A percentile compares a stretch with the other conserved stretches of the same genome.
Evolutionary conservation across 306 rosid genomes (phyloP).

Genomic region (Quercus mongolica): DNA sequence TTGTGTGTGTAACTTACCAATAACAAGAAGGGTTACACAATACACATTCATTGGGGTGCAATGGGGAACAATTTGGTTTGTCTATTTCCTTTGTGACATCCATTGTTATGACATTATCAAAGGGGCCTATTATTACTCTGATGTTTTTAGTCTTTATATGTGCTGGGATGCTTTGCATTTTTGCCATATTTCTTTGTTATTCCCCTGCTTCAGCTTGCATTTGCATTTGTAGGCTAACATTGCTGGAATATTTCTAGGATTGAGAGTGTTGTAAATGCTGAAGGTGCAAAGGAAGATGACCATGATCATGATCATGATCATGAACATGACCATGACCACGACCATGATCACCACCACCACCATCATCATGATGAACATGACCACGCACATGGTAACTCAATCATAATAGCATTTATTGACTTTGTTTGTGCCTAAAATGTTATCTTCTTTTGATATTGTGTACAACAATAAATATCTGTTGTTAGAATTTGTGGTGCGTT

Average conservation of each 20-base stretch:
- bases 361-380: constrained; percentile 41
- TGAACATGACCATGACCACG: constrained; percentile 38
- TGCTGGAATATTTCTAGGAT: constrained; percentile 50
- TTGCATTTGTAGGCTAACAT: constrained; percentile 20
- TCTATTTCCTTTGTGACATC: constrained; percentile 1
- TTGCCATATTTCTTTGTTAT: background rate
- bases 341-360: constrained; percentile 58
- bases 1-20: no score
- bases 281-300: constrained; percentile 56
- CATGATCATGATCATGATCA: constrained; percentile 35
- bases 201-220: constrained; percentile 16
- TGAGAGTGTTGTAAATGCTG: constrained; percentile 65
- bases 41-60: no score
- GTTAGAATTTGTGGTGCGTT: background rate
- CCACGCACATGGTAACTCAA: constrained; percentile 72
- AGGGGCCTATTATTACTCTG: background rate
- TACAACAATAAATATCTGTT: background rate
- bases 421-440: background rate
- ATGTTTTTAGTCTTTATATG: background rate
- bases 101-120: background rate
- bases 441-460: background rate
- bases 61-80: background rate
- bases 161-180: constrained; percentile 8
- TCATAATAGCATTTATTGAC: background rate
- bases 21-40: no score